These are phyloP conservation scores for Rhizomucor miehei DNA, from an alignment of 371 early-diverging fungal genomes.

Conservation along the genomic window DNA sequence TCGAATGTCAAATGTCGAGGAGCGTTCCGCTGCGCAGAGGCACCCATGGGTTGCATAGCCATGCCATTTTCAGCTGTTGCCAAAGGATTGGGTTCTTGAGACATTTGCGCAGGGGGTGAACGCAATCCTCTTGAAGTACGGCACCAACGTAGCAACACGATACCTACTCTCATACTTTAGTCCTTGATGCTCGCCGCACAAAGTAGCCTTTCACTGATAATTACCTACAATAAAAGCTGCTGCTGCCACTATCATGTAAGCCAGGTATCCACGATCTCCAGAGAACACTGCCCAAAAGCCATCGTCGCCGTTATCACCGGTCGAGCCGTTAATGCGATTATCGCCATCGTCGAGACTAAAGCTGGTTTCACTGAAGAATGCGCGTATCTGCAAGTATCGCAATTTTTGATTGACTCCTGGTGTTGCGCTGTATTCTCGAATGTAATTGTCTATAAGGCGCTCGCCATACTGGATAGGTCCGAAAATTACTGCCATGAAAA, in stretches of 20 bases:
- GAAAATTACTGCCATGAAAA: slow-evolving; percentile 30
- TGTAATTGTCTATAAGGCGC: not conserved
- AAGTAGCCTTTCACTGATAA: not conserved
- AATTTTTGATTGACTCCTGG: not conserved
- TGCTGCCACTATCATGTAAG: slow-evolving; percentile 38
- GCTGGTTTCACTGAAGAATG: not conserved
- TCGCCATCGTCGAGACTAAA: not conserved
- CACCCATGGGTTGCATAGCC: slow-evolving; percentile 15
- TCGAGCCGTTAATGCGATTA: not conserved
- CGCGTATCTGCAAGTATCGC: not conserved
- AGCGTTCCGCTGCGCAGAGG: slow-evolving; percentile 20
- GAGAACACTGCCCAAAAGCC: slow-evolving; percentile 8
- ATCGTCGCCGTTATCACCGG: not conserved
- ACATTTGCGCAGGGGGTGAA: slow-evolving; percentile 24
- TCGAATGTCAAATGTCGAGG: slow-evolving; percentile 26
- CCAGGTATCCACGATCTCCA: slow-evolving; percentile 28
- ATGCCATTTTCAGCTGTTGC: slow-evolving; percentile 11
- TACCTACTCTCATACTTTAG: slow-evolving; percentile 19
- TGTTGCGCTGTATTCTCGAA: slow-evolving; percentile 1
- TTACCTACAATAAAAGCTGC: slow-evolving; percentile 40
- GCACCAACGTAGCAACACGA: slow-evolving; percentile 45
- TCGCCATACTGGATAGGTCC: slow-evolving; percentile 20
- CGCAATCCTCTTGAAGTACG: slow-evolving; percentile 6
- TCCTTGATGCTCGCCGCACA: not conserved
- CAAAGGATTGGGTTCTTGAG: slow-evolving; percentile 11